Evolutionary conservation across 768 basidiomycete genomes (phyloP).

Genomic region (Phaeotremella fagi): DNA sequence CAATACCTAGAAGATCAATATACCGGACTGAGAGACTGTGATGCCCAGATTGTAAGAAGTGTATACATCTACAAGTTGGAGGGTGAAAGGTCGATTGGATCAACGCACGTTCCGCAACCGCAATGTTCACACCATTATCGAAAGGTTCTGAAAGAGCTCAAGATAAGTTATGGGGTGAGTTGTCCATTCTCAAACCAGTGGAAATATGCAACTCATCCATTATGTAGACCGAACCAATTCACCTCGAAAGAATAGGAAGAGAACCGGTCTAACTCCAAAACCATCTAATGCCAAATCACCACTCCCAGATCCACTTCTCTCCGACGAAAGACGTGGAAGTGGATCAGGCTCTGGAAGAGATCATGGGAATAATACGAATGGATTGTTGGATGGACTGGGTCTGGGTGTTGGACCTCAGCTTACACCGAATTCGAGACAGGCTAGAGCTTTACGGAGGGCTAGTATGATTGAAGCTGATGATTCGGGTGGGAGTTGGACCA

Average conservation of each 20-base stretch:
- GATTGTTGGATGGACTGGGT: too few species aligned
- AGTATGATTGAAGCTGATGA: slow-evolving; percentile 18
- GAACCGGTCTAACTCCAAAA: slow-evolving; percentile 2
- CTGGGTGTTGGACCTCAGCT: background rate
- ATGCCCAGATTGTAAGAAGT: too few species aligned
- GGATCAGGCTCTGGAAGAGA: too few species aligned
- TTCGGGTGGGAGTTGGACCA: slow-evolving; percentile 18
- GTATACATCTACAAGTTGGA: too few species aligned
- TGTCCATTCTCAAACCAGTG: background rate
- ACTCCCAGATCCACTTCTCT: background rate
- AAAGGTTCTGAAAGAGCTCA: slow-evolving; percentile 45
- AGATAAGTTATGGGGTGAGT: slow-evolving; percentile 43
- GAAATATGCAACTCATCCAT: background rate
- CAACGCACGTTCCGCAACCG: background rate
- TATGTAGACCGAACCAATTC: slow-evolving; percentile 28
- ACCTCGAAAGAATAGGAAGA: slow-evolving; percentile 17
- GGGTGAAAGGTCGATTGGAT: too few species aligned
- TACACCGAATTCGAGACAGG: background rate
- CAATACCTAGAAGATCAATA: too few species aligned
- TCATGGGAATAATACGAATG: too few species aligned
- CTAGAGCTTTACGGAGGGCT: slow-evolving; percentile 10
- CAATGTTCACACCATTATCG: slow-evolving; percentile 46
- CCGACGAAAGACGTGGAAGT: background rate
- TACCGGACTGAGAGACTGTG: too few species aligned
- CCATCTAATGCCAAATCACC: slow-evolving; percentile 5